These are phyloP conservation scores for Ogataea allantospora DNA, from an alignment of 805 yeast genomes.

Conservation along the genomic window DNA sequence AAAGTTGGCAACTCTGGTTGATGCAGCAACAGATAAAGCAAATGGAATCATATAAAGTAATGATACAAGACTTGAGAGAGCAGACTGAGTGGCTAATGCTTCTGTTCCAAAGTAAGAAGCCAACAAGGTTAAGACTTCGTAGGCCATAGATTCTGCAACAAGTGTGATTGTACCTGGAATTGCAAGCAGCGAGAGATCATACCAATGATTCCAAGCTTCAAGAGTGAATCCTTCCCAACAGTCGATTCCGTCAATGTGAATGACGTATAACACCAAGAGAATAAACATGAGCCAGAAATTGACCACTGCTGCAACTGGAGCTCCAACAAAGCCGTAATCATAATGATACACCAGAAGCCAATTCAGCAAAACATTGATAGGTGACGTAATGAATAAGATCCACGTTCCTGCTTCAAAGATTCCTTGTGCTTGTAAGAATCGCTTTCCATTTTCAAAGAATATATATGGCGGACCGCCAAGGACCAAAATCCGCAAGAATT, in stretches of 20 bases:
- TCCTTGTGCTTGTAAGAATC: conserved; percentile 75
- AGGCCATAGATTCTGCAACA: conserved; percentile 56
- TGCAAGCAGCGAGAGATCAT: conserved; percentile 43
- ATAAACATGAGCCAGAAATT: conserved; percentile 70
- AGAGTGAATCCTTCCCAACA: conserved; percentile 67
- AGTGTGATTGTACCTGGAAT: conserved; percentile 55
- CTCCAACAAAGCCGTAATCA: conserved; percentile 62
- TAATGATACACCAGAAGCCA: conserved; percentile 63
- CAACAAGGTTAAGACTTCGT: conserved; percentile 53
- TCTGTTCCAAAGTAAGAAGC: conserved; percentile 53
- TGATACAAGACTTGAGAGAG: conserved; percentile 51
- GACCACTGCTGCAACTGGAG: conserved; percentile 69
- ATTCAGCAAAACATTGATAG: conserved; percentile 64
- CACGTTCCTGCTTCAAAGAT: conserved; percentile 77
- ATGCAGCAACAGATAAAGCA: conserved; percentile 53
- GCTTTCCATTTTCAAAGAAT: conserved; percentile 66
- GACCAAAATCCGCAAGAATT: conserved; percentile 53
- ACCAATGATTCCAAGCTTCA: conserved; percentile 36
- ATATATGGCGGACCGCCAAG: conserved; percentile 76
- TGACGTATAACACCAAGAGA: conserved; percentile 52
- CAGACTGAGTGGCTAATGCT: conserved; percentile 56
- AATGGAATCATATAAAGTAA: conserved; percentile 56
- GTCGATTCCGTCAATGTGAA: conserved; percentile 57
- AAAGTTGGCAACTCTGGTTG: conserved; percentile 55
- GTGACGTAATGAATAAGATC: conserved; percentile 66